Evolutionary conservation across 2,329 filamentous ascomycete genomes (phyloP).

Genomic region (Venturia asperata): DNA sequence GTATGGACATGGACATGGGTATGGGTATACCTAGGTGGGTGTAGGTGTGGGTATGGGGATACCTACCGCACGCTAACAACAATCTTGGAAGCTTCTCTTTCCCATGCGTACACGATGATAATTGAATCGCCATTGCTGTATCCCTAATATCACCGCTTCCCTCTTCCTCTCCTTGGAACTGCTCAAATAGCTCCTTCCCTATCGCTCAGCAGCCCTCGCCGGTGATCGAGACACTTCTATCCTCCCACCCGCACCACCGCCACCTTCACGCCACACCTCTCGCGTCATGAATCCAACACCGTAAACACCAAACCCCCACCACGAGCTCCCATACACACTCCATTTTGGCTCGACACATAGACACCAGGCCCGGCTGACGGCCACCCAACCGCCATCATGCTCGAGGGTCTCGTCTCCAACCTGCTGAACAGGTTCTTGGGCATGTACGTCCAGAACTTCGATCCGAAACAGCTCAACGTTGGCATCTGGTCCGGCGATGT

Average conservation of each 20-base stretch:
- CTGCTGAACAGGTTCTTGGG: constrained; percentile 98
- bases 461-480: constrained; percentile 94
- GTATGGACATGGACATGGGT: too few species aligned
- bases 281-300: neutral
- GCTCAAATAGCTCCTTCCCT: neutral
- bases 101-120: neutral
- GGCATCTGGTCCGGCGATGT: constrained; percentile 99
- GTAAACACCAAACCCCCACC: neutral
- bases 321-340: neutral
- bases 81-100: neutral
- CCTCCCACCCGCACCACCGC: too few species aligned
- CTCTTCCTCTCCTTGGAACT: neutral
- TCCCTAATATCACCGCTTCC: neutral
- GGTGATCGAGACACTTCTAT: neutral
- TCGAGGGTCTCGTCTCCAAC: constrained; percentile 94
- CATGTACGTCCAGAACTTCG: constrained; percentile 99
- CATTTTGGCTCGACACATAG: neutral
- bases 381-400: constrained; percentile 61
- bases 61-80: neutral
- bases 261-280: neutral
- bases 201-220: neutral
- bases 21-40: too few species aligned
- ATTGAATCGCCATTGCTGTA: neutral
- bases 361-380: constrained; percentile 66
- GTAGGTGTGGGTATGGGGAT: too few species aligned